phyloP scores from a whole-genome alignment of 2,329 filamentous ascomycete species.

The Talaromyces verruculosus region DNA sequence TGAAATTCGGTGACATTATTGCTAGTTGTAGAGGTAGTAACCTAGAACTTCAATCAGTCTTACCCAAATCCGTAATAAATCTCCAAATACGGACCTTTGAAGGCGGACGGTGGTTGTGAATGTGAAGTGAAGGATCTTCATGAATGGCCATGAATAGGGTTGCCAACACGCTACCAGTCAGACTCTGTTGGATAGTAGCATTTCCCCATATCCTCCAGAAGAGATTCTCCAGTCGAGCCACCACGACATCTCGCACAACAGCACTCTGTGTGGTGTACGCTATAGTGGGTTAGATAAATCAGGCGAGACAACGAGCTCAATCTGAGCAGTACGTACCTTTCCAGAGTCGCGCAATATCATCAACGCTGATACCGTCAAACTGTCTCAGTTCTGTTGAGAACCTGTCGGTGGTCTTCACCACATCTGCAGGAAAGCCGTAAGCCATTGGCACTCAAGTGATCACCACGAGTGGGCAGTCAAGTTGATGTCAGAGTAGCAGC shows the following conservation, averaged over 20 bases:
- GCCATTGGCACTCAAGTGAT: constrained; percentile 33
- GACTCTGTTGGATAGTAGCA: constrained; percentile 35
- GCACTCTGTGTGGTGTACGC: constrained; percentile 50
- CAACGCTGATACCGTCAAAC: constrained; percentile 39
- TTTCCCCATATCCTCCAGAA: constrained; percentile 56
- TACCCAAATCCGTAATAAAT: background rate
- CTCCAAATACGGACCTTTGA: background rate
- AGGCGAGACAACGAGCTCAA: background rate
- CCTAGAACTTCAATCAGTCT: background rate
- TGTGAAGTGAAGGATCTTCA: constrained; percentile 31
- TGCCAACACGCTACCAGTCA: constrained; percentile 44
- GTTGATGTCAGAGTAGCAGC: background rate
- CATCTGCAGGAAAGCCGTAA: constrained; percentile 41
- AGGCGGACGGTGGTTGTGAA: constrained; percentile 23
- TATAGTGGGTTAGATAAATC: constrained; percentile 24
- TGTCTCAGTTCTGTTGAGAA: constrained; percentile 40
- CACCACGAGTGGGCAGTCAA: constrained; percentile 13
- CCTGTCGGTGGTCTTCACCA: constrained; percentile 43
- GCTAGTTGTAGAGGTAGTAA: background rate
- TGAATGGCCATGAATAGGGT: constrained; percentile 48
- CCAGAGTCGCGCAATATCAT: constrained; percentile 49
- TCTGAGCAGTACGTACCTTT: constrained; percentile 42
- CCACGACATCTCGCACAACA: constrained; percentile 42
- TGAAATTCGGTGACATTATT: constrained; percentile 1
- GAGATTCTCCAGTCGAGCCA: constrained; percentile 51